Conservation (phyloP, 2,329 filamentous ascomycete species). For the Periglandula ipomoeae region DNA sequence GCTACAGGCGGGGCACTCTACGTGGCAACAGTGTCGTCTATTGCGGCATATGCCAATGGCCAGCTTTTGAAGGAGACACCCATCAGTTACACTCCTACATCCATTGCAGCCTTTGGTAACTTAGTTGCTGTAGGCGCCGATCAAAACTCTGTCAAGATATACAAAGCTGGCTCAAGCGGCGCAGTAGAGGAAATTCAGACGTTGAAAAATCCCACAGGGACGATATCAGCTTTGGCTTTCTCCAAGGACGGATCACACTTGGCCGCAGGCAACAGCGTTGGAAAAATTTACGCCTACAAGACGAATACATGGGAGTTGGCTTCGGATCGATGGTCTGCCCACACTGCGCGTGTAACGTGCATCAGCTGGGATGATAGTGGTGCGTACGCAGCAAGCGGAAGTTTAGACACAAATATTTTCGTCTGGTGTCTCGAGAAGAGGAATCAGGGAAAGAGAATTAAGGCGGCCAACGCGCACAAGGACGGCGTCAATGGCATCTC, state of each 20-base stretch:
- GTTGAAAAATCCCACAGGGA: slow-evolving; percentile 59
- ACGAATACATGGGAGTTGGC: slow-evolving; percentile 57
- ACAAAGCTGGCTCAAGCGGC: slow-evolving; percentile 45
- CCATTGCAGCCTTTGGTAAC: slow-evolving; percentile 59
- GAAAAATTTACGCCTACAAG: slow-evolving; percentile 77
- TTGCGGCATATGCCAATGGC: slow-evolving; percentile 49
- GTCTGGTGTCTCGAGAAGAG: slow-evolving; percentile 77
- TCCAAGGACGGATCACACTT: slow-evolving; percentile 68
- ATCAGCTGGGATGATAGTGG: slow-evolving; percentile 70
- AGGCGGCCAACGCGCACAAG: slow-evolving; percentile 84
- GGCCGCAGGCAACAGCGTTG: slow-evolving; percentile 72
- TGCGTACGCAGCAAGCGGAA: slow-evolving; percentile 73
- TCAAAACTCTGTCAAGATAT: slow-evolving; percentile 67
- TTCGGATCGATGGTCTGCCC: slow-evolving; percentile 62
- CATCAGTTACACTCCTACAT: slow-evolving; percentile 56
- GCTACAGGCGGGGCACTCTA: slow-evolving; percentile 42
- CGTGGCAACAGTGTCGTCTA: slow-evolving; percentile 45
- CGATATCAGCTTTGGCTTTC: slow-evolving; percentile 75
- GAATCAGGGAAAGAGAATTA: slow-evolving; percentile 75
- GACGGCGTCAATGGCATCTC: slow-evolving; percentile 84
- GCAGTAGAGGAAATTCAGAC: slow-evolving; percentile 45
- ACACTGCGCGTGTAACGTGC: slow-evolving; percentile 47
- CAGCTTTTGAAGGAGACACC: slow-evolving; percentile 50
- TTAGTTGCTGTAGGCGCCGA: slow-evolving; percentile 68
- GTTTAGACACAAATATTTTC: slow-evolving; percentile 83